These are phyloP conservation scores for Neurospora sp. DNA, from an alignment of 495 filamentous ascomycete genomes.

Conservation along the genomic window DNA sequence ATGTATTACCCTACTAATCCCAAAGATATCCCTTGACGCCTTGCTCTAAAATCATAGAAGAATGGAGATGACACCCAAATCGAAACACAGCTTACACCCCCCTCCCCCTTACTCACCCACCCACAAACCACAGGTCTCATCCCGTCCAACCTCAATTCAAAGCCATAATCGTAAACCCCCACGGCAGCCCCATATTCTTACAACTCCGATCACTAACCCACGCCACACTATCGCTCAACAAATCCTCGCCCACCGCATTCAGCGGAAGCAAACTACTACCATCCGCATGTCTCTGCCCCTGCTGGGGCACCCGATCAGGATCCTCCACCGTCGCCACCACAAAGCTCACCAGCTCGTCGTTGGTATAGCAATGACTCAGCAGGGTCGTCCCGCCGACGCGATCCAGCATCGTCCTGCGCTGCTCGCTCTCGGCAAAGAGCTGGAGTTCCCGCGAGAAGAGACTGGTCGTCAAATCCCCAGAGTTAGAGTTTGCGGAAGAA, in stretches of 20 bases:
- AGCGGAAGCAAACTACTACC: background rate
- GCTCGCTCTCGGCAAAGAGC: slow-evolving; percentile 23
- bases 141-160: too few relatives aligned
- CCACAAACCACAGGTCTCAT: background rate
- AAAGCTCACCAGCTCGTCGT: slow-evolving; percentile 10
- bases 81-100: background rate
- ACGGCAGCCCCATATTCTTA: slow-evolving; percentile 24
- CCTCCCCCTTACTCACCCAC: background rate
- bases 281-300: background rate
- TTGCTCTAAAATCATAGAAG: slow-evolving; percentile 4
- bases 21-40: slow-evolving; percentile 13
- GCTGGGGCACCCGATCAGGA: background rate
- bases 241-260: slow-evolving; percentile 6
- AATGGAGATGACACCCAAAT: slow-evolving; percentile 6
- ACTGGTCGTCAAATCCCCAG: background rate
- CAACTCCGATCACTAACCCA: slow-evolving; percentile 17
- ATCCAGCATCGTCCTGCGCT: slow-evolving; percentile 15
- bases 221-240: slow-evolving; percentile 11
- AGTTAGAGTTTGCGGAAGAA: background rate
- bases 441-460: slow-evolving; percentile 16
- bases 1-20: background rate
- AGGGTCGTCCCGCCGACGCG: slow-evolving; percentile 9
- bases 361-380: slow-evolving; percentile 17
- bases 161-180: slow-evolving; percentile 29
- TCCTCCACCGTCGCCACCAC: slow-evolving; percentile 12